A percentile compares a stretch with the other conserved stretches of the same genome.
These are phyloP conservation scores for Vicia faba DNA, from an alignment of 306 rosid genomes.

Conservation along the genomic window DNA sequence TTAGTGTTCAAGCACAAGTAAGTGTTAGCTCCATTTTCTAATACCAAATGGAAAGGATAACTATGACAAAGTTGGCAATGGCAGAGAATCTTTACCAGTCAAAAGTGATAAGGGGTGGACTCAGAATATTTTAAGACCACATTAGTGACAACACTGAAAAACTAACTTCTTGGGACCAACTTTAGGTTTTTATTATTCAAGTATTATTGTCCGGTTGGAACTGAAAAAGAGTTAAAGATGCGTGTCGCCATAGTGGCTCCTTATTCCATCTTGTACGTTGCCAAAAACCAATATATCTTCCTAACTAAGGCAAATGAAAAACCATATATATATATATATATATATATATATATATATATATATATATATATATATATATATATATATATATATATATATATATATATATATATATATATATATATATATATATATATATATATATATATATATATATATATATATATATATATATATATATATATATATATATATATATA, in stretches of 20 bases:
- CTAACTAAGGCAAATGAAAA: slow-evolving; percentile 27
- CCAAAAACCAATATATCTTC: slow-evolving; percentile 36
- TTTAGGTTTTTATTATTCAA: slow-evolving; percentile 42
- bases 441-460: no score
- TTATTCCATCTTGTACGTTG: slow-evolving; percentile 22
- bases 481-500: no score
- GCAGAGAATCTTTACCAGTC: slow-evolving; percentile 76
- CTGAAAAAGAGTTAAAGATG: slow-evolving; percentile 21
- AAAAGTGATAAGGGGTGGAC: slow-evolving; percentile 51
- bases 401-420: no score
- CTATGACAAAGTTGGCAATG: slow-evolving; percentile 44
- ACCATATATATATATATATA: no score
- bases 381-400: no score
- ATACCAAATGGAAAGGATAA: slow-evolving; percentile 36
- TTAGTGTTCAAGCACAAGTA: no score
- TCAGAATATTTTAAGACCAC: slow-evolving; percentile 39
- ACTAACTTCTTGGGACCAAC: slow-evolving; percentile 43
- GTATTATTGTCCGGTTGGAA: slow-evolving; percentile 38
- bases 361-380: no score
- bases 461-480: no score
- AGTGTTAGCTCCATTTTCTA: no score
- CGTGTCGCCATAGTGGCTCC: slow-evolving; percentile 28
- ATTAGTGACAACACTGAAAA: slow-evolving; percentile 36
- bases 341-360: no score
- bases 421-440: no score